Percentiles rank a stretch among this genome's conserved stretches.
Evolutionary conservation across 495 filamentous ascomycete species (phyloP).

Genomic region (Trichoderma asperelloides): DNA sequence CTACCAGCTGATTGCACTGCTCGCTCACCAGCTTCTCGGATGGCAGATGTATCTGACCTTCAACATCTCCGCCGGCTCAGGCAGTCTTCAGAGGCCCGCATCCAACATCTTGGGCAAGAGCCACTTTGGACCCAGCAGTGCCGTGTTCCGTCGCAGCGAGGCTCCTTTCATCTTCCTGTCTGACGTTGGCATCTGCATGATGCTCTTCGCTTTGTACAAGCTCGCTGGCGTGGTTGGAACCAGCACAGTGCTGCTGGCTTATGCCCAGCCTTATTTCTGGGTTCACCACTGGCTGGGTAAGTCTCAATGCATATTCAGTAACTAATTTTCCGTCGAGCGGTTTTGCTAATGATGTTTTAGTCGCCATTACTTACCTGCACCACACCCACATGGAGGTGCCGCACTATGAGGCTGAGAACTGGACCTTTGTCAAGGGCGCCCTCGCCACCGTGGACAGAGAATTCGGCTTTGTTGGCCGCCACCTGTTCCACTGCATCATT

Average conservation of each 20-base stretch:
- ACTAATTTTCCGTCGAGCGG: not conserved
- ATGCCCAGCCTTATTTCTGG: slow-evolving; percentile 50
- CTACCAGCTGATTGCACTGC: slow-evolving; percentile 35
- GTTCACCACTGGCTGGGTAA: slow-evolving; percentile 50
- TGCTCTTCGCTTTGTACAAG: slow-evolving; percentile 35
- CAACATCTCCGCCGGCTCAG: slow-evolving; percentile 44
- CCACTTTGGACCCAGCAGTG: slow-evolving; percentile 30
- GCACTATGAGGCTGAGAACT: slow-evolving; percentile 47
- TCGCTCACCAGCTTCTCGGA: slow-evolving; percentile 46
- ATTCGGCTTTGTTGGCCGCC: slow-evolving; percentile 52
- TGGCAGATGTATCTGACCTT: slow-evolving; percentile 48
- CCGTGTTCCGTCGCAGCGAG: slow-evolving; percentile 54
- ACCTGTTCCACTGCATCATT: slow-evolving; percentile 58
- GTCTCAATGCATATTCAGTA: slow-evolving; percentile 17
- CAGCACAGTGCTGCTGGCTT: slow-evolving; percentile 42
- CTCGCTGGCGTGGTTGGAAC: slow-evolving; percentile 37
- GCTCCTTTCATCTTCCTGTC: slow-evolving; percentile 45
- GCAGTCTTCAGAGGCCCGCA: slow-evolving; percentile 39
- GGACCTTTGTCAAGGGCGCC: slow-evolving; percentile 55
- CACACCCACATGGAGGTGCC: slow-evolving; percentile 53
- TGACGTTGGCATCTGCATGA: slow-evolving; percentile 48
- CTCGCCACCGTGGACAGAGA: slow-evolving; percentile 55
- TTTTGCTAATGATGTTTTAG: slow-evolving; percentile 16
- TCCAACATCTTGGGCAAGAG: slow-evolving; percentile 54
- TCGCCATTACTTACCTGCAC: slow-evolving; percentile 55